These are phyloP conservation scores for Silene coronaria DNA, from an alignment of 179 eudicot species.

Conservation along the genomic window DNA sequence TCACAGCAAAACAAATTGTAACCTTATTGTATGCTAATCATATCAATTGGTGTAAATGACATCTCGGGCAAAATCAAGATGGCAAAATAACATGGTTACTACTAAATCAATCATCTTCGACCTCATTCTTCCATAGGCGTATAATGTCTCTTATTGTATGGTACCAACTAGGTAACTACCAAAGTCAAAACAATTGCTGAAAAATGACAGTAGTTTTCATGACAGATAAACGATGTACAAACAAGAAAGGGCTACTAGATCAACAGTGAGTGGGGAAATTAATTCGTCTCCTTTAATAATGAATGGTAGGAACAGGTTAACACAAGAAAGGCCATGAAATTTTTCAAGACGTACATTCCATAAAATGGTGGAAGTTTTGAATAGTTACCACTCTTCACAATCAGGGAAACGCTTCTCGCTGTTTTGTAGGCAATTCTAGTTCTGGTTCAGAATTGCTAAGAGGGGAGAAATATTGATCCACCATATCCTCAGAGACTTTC, in stretches of 20 bases:
- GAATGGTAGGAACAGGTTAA: neutral
- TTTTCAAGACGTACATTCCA: slow-evolving; percentile 8
- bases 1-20: neutral
- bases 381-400: slow-evolving; percentile 11
- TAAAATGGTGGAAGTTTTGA: neutral
- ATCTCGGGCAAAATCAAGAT: neutral
- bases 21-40: neutral
- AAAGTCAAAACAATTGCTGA: neutral
- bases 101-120: neutral
- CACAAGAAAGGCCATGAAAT: neutral
- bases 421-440: slow-evolving; percentile 61
- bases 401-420: slow-evolving; percentile 63
- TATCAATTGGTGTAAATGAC: neutral
- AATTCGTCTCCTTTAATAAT: neutral
- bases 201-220: neutral
- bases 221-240: neutral
- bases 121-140: neutral
- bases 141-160: neutral
- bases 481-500: slow-evolving; percentile 73
- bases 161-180: neutral
- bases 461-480: slow-evolving; percentile 65
- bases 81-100: neutral
- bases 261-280: neutral
- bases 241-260: neutral
- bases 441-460: slow-evolving; percentile 63